A percentile compares a stretch with the other conserved stretches of the same genome.
Evolutionary conservation across 148 eudicot species (phyloP).

Genomic region (Gaultheria prostrata): DNA sequence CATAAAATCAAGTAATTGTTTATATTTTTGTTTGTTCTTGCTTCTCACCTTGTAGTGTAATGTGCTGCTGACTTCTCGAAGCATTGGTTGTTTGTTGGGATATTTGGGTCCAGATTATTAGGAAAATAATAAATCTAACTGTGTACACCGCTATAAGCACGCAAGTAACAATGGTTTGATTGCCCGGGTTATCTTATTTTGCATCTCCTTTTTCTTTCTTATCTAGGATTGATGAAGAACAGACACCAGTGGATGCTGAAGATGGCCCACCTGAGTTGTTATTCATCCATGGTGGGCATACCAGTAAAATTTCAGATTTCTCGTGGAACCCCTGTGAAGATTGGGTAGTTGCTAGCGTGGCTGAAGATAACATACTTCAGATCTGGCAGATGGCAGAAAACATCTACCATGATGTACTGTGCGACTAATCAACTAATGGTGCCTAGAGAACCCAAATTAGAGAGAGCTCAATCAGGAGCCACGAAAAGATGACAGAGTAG

Average conservation of each 20-base stretch:
- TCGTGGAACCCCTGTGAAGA: constrained; percentile 95
- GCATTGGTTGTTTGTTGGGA: background rate
- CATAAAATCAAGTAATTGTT: background rate
- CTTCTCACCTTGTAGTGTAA: background rate
- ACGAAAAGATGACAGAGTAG: background rate
- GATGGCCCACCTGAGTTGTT: constrained; percentile 90
- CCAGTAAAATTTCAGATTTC: constrained; percentile 85
- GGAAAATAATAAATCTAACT: background rate
- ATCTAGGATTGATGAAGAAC: constrained; percentile 63
- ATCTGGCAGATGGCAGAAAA: constrained; percentile 96
- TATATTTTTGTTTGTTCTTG: background rate
- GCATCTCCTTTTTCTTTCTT: background rate
- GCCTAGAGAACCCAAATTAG: constrained; percentile 21
- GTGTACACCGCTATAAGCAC: too few species aligned
- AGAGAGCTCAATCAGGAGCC: background rate
- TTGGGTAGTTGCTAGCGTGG: constrained; percentile 85
- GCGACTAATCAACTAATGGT: constrained; percentile 22
- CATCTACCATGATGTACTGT: constrained; percentile 74
- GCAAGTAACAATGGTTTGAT: background rate
- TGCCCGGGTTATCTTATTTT: background rate
- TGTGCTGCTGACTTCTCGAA: background rate
- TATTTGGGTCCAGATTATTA: background rate
- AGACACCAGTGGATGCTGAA: constrained; percentile 77
- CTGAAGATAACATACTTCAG: constrained; percentile 85
- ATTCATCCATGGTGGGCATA: constrained; percentile 88